phyloP scores from a whole-genome alignment of 2,329 filamentous ascomycete species.

The Colletotrichum nymphaeae region DNA sequence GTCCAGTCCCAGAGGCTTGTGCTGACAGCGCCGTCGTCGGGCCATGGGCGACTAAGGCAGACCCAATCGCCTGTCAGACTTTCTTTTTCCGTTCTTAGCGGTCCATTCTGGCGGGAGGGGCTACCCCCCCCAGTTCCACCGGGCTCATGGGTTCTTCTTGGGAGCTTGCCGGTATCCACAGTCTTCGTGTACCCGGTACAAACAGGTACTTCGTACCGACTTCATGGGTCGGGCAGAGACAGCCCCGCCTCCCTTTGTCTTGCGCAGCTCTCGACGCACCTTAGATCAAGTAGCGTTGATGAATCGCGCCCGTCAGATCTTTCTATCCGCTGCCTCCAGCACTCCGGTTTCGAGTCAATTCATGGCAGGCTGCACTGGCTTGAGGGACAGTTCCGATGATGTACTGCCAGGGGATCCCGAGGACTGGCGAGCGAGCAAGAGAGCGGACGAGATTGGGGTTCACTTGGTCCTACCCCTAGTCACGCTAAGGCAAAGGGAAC shows the following conservation, averaged over 20 bases:
- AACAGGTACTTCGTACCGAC: slow-evolving; percentile 27
- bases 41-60: slow-evolving; percentile 27
- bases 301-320: slow-evolving; percentile 3
- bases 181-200: slow-evolving; percentile 18
- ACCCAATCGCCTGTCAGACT: slow-evolving; percentile 35
- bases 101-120: slow-evolving; percentile 37
- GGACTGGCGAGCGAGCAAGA: not conserved
- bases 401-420: slow-evolving; percentile 1
- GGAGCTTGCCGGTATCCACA: slow-evolving; percentile 12
- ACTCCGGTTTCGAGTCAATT: slow-evolving; percentile 7
- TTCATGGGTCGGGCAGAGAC: slow-evolving; percentile 35
- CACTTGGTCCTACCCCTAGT: slow-evolving; percentile 4
- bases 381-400: slow-evolving; percentile 8
- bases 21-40: slow-evolving; percentile 28
- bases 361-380: slow-evolving; percentile 9
- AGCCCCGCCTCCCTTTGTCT: slow-evolving; percentile 34
- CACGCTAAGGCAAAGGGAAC: slow-evolving; percentile 27
- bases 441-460: not conserved
- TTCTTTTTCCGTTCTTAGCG: slow-evolving; percentile 38
- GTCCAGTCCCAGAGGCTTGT: slow-evolving; percentile 27
- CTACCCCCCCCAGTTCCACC: slow-evolving; percentile 30
- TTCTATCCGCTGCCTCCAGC: not conserved
- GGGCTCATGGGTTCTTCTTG: slow-evolving; percentile 29
- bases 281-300: not conserved
- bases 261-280: slow-evolving; percentile 5